Conservation (phyloP, 2,329 filamentous ascomycete species). For the Chaetomium sp. region DNA sequence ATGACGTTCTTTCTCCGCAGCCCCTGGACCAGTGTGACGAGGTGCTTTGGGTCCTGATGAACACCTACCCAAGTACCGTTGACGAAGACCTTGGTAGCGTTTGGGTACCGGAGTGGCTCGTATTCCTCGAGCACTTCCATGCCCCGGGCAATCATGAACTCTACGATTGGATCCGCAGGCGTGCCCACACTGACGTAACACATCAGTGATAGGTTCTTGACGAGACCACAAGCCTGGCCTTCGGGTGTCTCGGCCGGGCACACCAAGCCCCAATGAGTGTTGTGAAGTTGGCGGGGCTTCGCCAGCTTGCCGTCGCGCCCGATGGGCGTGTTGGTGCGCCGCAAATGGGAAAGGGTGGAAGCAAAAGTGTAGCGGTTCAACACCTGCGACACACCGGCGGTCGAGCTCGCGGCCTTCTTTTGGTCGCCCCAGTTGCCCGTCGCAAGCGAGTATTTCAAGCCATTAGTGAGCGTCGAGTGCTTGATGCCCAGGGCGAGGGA, state of each 20-base stretch:
- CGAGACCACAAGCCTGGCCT: slow-evolving; percentile 95
- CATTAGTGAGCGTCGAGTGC: slow-evolving; percentile 86
- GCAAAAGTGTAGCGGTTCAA: slow-evolving; percentile 97
- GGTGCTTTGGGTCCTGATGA: slow-evolving; percentile 81
- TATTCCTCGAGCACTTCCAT: slow-evolving; percentile 98
- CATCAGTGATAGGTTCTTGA: slow-evolving; percentile 98
- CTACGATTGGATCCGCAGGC: slow-evolving; percentile 83
- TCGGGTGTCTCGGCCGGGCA: slow-evolving; percentile 97
- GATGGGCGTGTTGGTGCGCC: slow-evolving; percentile 96
- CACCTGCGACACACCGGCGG: slow-evolving; percentile 97
- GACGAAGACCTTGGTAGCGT: slow-evolving; percentile 96
- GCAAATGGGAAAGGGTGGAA: slow-evolving; percentile 93
- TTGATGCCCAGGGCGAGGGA: slow-evolving; percentile 90
- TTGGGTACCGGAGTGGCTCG: slow-evolving; percentile 78
- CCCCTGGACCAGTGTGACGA: slow-evolving; percentile 77
- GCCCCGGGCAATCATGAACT: slow-evolving; percentile 93
- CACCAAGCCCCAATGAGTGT: slow-evolving; percentile 97
- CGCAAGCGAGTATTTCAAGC: slow-evolving; percentile 92
- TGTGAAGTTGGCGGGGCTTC: slow-evolving; percentile 96
- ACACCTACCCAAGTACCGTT: slow-evolving; percentile 98
- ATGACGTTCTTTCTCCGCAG: slow-evolving; percentile 81
- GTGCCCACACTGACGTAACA: slow-evolving; percentile 97
- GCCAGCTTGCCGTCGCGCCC: slow-evolving; percentile 97
- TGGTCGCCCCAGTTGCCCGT: slow-evolving; percentile 99
- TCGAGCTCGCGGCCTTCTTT: slow-evolving; percentile 94